Percentiles rank a stretch among this genome's conserved stretches.
These are phyloP conservation scores for Diaporthe sp. DNA, from an alignment of 2,329 filamentous ascomycete species.

Conservation along the genomic window DNA sequence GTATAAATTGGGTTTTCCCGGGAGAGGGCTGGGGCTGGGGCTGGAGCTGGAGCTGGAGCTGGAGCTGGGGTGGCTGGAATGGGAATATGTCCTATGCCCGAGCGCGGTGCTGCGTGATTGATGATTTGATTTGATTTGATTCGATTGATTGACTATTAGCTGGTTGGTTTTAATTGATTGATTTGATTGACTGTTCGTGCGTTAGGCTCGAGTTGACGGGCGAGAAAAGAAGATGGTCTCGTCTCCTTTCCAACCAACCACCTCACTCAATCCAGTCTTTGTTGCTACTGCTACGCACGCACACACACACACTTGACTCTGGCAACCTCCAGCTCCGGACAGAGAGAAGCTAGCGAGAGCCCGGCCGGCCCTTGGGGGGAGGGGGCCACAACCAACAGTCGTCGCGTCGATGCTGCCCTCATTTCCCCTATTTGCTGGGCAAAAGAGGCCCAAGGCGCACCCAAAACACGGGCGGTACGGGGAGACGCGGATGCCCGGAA, in stretches of 20 bases:
- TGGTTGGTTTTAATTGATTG: background rate
- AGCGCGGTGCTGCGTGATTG: background rate
- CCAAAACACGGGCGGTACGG: background rate
- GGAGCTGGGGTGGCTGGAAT: background rate
- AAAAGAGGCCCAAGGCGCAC: background rate
- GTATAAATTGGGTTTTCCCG: slow-evolving; percentile 18
- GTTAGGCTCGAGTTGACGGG: background rate
- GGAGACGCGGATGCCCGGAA: slow-evolving; percentile 9
- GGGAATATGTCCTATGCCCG: background rate
- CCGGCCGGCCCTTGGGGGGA: background rate
- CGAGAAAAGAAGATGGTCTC: background rate
- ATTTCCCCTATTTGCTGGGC: slow-evolving; percentile 12
- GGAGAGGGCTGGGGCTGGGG: background rate
- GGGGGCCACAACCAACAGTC: background rate
- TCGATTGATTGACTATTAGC: background rate
- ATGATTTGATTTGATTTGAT: background rate
- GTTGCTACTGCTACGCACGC: slow-evolving; percentile 24
- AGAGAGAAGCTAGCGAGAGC: background rate
- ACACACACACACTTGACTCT: background rate
- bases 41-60: background rate
- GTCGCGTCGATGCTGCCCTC: background rate
- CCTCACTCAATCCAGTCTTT: background rate
- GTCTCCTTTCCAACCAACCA: background rate
- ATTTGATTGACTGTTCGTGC: slow-evolving; percentile 8
- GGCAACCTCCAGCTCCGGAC: background rate